Evolutionary conservation across 2,329 filamentous ascomycete species (phyloP).

Genomic region (Xylariomycetidae sp.): DNA sequence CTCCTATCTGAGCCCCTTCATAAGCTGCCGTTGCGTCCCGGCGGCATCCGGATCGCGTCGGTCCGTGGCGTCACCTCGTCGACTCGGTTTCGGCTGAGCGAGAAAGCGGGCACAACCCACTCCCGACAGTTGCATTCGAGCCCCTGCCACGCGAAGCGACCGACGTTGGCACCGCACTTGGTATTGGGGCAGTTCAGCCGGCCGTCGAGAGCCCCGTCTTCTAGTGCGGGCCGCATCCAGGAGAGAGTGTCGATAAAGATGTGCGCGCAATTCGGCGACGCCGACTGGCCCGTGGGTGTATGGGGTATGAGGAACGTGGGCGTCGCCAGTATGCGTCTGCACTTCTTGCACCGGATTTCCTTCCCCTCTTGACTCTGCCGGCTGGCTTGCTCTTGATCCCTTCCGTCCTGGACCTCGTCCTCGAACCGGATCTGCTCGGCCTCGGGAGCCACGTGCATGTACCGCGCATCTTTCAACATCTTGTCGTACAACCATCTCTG

Average conservation of each 20-base stretch:
- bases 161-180: conserved; percentile 77
- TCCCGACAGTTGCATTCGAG: conserved; percentile 86
- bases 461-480: conserved; percentile 54
- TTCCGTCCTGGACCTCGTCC: conserved; percentile 57
- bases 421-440: conserved; percentile 74
- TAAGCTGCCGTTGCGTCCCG: too few relatives aligned
- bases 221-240: conserved; percentile 87
- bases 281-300: conserved; percentile 26
- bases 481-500: conserved; percentile 63
- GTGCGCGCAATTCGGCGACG: conserved; percentile 62
- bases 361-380: conserved; percentile 24
- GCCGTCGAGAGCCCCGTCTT: conserved; percentile 76
- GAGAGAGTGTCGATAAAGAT: conserved; percentile 87
- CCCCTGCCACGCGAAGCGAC: conserved; percentile 94
- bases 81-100: conserved; percentile 73
- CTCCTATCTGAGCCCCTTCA: too few relatives aligned
- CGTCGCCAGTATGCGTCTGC: conserved; percentile 61
- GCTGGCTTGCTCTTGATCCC: conserved; percentile 15
- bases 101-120: conserved; percentile 90
- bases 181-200: conserved; percentile 75
- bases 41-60: conserved; percentile 53
- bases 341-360: conserved; percentile 86
- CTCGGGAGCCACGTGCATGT: conserved; percentile 74
- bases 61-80: conserved; percentile 55
- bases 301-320: conserved; percentile 64